Base-by-base conservation (phyloP, 257 asterid genomes). In the Gynochthodes officinalis region DNA sequence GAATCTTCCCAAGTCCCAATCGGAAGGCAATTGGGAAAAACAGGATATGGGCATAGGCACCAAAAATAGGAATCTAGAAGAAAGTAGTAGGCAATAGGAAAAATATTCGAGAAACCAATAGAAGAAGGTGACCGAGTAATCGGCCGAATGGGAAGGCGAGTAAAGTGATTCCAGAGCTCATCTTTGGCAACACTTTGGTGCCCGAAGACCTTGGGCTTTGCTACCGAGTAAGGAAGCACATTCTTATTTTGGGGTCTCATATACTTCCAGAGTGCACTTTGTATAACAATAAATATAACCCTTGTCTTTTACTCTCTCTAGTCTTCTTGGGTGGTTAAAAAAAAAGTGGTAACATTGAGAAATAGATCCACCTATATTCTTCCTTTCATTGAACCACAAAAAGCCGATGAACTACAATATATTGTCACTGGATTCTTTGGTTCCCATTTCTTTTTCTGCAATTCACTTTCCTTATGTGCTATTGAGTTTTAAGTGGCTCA, bases 131-230 rank as follows among this genome's bases (percentile, higher is more conserved):
- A n/a, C n/a, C n/a, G n/a, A n/a, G n/a, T n/a, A n/a, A n/a, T n/a
- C n/a, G n/a, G n/a, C n/a, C n/a, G n/a, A n/a, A n/a, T n/a, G n/a
- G n/a, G n/a, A n/a, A n/a, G n/a, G n/a, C n/a, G n/a, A n/a, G n/a
- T n/a, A n/a, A n/a, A n/a, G n/a, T n/a, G n/a, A n/a, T n/a, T n/a
- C n/a, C n/a, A n/a, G n/a, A n/a, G n/a, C n/a, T n/a, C n/a, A n/a
- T 78, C 71, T 69, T 73, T 58, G 61, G 73, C 59, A 67, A 64
- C 75, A 49, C 69, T 54, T 72, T 68, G 63, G 70, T 69, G 79
- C 64, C 68, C 72, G 42, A 57, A 69, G 68, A 75, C 75, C 25
- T 59, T 71, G 77, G 79, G 72, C 74, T 71, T 71, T 80, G 80
- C 74, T 54, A 35, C 74, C 58, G 40, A 73, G 72, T 40, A 61